Percentiles rank a stretch among this genome's conserved stretches.
These are phyloP conservation scores for Pecoramyces ruminantium DNA, from an alignment of 192 early-diverging fungal genomes.

Conservation along the genomic window DNA sequence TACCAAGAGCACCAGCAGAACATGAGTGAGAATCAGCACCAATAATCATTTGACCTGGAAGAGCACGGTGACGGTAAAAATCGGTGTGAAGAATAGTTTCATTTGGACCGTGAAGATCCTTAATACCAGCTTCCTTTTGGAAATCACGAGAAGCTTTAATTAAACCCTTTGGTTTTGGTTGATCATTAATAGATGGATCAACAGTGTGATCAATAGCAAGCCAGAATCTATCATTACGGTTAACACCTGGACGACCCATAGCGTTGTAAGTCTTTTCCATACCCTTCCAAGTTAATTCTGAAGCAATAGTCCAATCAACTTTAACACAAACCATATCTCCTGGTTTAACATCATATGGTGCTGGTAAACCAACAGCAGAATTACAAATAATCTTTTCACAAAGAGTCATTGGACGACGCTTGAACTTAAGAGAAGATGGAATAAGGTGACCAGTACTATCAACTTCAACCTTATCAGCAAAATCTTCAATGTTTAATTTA, in stretches of 20 bases:
- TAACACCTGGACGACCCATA: slow-evolving; percentile 54
- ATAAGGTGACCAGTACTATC: background rate
- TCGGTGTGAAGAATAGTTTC: slow-evolving; percentile 68
- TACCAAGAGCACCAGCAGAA: slow-evolving; percentile 60
- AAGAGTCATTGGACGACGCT: slow-evolving; percentile 52
- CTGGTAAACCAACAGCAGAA: slow-evolving; percentile 48
- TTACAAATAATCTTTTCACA: slow-evolving; percentile 65
- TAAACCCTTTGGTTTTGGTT: slow-evolving; percentile 47
- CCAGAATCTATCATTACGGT: slow-evolving; percentile 70
- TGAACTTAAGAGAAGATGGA: background rate
- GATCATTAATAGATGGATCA: slow-evolving; percentile 55
- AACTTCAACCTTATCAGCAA: background rate
- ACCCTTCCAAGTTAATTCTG: slow-evolving; percentile 68
- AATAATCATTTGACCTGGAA: slow-evolving; percentile 62
- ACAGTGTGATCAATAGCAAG: slow-evolving; percentile 64
- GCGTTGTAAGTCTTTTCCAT: slow-evolving; percentile 71
- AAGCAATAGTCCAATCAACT: slow-evolving; percentile 69
- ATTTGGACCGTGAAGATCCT: slow-evolving; percentile 59
- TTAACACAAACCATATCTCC: slow-evolving; percentile 67
- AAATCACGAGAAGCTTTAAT: slow-evolving; percentile 44
- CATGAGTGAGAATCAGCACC: slow-evolving; percentile 71
- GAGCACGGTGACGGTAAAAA: slow-evolving; percentile 68
- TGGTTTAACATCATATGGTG: slow-evolving; percentile 48
- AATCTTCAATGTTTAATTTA: background rate
- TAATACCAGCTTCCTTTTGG: slow-evolving; percentile 51